Evolutionary conservation across 2,329 filamentous ascomycete species (phyloP).

Genomic region (Diaporthe humulicola): DNA sequence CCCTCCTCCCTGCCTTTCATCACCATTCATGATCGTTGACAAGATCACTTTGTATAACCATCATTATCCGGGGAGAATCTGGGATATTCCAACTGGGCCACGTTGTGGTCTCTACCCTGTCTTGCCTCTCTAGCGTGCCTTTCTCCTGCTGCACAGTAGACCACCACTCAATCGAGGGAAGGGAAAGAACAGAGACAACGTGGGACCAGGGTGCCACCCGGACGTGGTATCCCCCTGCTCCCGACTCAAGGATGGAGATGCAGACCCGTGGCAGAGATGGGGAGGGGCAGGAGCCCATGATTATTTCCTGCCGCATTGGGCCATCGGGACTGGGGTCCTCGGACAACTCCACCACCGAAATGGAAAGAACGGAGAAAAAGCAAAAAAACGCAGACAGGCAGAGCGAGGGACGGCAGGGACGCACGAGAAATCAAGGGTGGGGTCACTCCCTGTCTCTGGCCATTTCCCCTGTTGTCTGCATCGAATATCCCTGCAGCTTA

Average conservation of each 20-base stretch:
- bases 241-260: background rate
- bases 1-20: background rate
- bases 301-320: conserved; percentile 3
- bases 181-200: background rate
- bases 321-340: background rate
- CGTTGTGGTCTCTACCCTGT: conserved; percentile 10
- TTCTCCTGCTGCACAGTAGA: background rate
- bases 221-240: background rate
- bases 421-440: background rate
- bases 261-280: background rate
- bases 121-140: background rate
- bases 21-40: background rate
- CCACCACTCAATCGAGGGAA: background rate
- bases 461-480: conserved; percentile 12
- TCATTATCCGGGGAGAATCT: background rate
- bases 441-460: background rate
- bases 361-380: background rate
- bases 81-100: conserved; percentile 10
- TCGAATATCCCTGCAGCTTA: background rate
- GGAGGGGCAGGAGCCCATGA: background rate
- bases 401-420: background rate
- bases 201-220: background rate
- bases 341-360: background rate
- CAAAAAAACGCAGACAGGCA: background rate
- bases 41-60: background rate